phyloP scores from a whole-genome alignment of 2,329 filamentous ascomycete species.

The Trichoderma citrinoviride region DNA sequence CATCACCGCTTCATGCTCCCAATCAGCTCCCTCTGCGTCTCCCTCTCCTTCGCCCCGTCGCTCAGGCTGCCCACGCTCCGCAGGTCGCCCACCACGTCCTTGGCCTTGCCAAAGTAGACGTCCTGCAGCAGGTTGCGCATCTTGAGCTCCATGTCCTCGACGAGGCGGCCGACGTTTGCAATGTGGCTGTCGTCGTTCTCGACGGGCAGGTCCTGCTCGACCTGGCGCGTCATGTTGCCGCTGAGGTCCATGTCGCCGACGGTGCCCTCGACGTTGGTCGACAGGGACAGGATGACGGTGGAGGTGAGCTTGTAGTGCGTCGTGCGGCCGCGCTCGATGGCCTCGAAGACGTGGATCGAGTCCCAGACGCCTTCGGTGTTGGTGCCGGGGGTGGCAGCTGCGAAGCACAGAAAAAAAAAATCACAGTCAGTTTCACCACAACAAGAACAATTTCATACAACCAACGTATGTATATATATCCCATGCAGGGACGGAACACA shows the following conservation, averaged over 20 bases:
- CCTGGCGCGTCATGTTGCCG: slow-evolving; percentile 96
- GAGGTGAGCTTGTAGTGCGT: slow-evolving; percentile 98
- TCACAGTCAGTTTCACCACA: neutral
- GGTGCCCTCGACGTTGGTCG: slow-evolving; percentile 51
- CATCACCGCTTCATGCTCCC: slow-evolving; percentile 52
- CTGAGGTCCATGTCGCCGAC: slow-evolving; percentile 88
- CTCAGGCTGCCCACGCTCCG: slow-evolving; percentile 82
- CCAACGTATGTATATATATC: no score
- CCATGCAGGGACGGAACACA: no score
- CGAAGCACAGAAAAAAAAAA: neutral
- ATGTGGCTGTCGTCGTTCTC: slow-evolving; percentile 92
- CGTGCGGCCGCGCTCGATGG: slow-evolving; percentile 83
- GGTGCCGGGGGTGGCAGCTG: slow-evolving; percentile 64
- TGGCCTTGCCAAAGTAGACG: slow-evolving; percentile 99
- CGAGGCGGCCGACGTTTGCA: slow-evolving; percentile 86
- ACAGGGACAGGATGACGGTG: slow-evolving; percentile 89
- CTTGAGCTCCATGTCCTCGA: slow-evolving; percentile 99
- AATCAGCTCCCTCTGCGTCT: slow-evolving; percentile 87
- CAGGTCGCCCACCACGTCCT: slow-evolving; percentile 95
- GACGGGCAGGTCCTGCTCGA: slow-evolving; percentile 86
- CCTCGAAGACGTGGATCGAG: slow-evolving; percentile 97
- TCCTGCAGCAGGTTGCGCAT: slow-evolving; percentile 98
- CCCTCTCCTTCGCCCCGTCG: slow-evolving; percentile 78
- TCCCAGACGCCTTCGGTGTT: slow-evolving; percentile 85
- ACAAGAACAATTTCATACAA: no score